phyloP scores from a whole-genome alignment of 306 rosid genomes.

The Prunus mongolica region DNA sequence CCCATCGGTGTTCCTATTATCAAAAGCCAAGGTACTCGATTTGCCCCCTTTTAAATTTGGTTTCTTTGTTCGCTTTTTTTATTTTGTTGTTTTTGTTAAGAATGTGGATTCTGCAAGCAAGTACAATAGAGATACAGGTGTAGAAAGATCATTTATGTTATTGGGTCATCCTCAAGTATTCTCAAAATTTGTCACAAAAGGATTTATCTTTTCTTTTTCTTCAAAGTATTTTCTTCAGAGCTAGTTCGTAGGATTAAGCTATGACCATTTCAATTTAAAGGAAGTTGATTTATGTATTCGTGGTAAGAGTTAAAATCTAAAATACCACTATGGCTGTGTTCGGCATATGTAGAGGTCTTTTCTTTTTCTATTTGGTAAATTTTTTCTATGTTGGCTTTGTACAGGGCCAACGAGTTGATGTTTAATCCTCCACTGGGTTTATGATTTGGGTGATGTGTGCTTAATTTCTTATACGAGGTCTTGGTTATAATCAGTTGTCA shows the following conservation, averaged over 20 bases:
- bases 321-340: neutral
- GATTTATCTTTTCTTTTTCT: no score
- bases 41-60: neutral
- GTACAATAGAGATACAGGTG: no score
- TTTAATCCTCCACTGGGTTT: neutral
- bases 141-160: no score
- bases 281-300: neutral
- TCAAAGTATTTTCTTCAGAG: no score
- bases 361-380: neutral
- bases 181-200: no score
- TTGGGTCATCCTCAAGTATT: no score
- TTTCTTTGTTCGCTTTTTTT: neutral
- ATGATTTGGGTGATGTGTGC: neutral
- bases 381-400: neutral
- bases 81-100: neutral
- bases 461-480: neutral
- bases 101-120: no score
- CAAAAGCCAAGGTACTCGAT: slow-evolving; percentile 48
- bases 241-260: no score
- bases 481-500: neutral
- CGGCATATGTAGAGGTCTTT: neutral
- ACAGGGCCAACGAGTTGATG: neutral
- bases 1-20: slow-evolving; percentile 40
- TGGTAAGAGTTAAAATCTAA: neutral
- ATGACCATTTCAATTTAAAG: neutral